Evolutionary conservation across 2,329 filamentous ascomycete species (phyloP), one percentile per base, ranked within the genome.

Genomic region (Neocucurbitaria cava): DNA sequence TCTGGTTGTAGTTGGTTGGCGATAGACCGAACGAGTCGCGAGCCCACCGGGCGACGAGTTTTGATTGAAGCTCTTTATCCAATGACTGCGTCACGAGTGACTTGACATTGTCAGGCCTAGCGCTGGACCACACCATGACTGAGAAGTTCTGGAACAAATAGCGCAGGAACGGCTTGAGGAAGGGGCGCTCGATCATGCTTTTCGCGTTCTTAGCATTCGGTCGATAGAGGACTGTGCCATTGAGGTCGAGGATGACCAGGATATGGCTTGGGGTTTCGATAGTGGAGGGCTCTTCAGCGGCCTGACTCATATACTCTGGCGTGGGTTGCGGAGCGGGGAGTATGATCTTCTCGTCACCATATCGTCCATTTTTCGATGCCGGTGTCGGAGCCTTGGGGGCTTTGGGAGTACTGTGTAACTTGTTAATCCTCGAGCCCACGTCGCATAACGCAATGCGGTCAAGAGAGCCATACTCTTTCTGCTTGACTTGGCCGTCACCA

Each of bases 111-210:
- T 83, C 75, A 0, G 87, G 88, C 18, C 83, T 85, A 0, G 94
- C 92, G 6, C 91, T 96, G 1, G 94, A 96, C 92, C 94, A 99
- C 53, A 98, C 85, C 78, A 92, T 91, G 26, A 96, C 89, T 47
- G 82, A 81, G 78, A 96, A 94, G 54, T 88, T 87, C 11, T 84
- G 77, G 63, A 96, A 82, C 62, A 93, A 85, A 73, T 92, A 91
- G 24, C 82, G 69, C 3, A 98, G 78, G 74, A 99, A 97, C 0
- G 78, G 62, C 2, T 78, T 66, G 1, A 95, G 83, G 59, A 87
- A 82, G 0, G 90, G 90, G 0, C 95, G 89, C 60, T 83, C 77
- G 39, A 87, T 77, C 71, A 92, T 90, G 38, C 74, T 72, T 9
- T 79, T 82, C 3, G 66, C 62, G 21, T 64, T 61, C 7, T 51